Base-by-base conservation (phyloP, 2,329 filamentous ascomycete genomes). In the Cercospora sp. region DNA sequence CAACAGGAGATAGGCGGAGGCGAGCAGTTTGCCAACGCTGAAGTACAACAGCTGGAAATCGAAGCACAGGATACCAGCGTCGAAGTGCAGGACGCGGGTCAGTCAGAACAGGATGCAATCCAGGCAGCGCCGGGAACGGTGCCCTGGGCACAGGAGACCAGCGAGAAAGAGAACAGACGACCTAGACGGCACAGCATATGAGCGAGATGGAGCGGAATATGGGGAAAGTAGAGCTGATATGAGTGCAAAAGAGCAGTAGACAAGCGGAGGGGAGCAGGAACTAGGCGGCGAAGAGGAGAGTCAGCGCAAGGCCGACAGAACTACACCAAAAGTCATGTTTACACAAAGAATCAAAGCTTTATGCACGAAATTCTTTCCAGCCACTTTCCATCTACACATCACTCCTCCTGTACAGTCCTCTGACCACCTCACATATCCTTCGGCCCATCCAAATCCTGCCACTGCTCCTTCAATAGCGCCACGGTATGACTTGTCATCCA, bases 391-490 rank as follows among this genome's bases (percentile, higher is more conserved):
- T 53, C 23, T 13, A 26, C 48, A 53, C 10, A n/a, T 16, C n/a
- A n/a, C n/a, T n/a, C 48, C 48, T 39, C 48, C 12, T 20, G 18
- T 20, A 48, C 45, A 48, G 4, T 23, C 3, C 12, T 55, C 12
- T n/a, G 10, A 4, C 16, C 23, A 8, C 8, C 13, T 55, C 48
- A 55, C 13, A 28, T 28, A 55, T 63, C 61, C 33, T 39, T 62
- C 23, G 67, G 65, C 26, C 63, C 64, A 60, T 75, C 72, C 4
- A 75, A 57, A 60, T 73, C 69, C 10, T 55, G 63, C 73, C 73
- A 75, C 45, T 75, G 73, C 7, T 61, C 60, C 13, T 66, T 61
- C 36, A 75, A 64, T 26, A 74, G 48, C 3, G 60, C 26, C 16
- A 71, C 60, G 1, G 72, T 73, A 6, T 64, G 51, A 18, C 57